These are phyloP conservation scores for Dactylellina drechsleri DNA, from an alignment of 2,329 filamentous ascomycete genomes.

Conservation along the genomic window DNA sequence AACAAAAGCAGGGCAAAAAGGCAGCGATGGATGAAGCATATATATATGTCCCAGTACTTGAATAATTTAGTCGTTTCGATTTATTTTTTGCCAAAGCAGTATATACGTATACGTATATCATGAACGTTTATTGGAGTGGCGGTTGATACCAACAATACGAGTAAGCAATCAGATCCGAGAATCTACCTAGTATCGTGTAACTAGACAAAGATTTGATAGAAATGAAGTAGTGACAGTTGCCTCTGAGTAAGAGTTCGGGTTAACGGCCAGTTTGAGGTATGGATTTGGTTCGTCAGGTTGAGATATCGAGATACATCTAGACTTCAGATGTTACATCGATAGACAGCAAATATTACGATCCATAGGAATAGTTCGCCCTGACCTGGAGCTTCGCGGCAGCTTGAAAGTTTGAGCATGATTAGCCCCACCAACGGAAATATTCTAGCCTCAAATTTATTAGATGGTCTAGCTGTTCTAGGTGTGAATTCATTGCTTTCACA, in stretches of 20 bases:
- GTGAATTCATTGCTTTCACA: too few relatives aligned
- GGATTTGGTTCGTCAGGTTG: neutral
- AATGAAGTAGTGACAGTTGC: neutral
- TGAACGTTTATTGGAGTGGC: neutral
- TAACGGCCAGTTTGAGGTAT: neutral
- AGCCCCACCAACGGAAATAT: too few relatives aligned
- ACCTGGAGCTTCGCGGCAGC: neutral
- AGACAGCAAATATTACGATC: constrained; percentile 39
- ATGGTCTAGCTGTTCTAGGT: too few relatives aligned
- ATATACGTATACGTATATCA: too few relatives aligned
- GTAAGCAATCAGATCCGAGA: neutral
- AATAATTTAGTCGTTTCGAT: too few relatives aligned
- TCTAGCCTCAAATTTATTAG: too few relatives aligned
- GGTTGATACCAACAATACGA: neutral
- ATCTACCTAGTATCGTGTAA: neutral
- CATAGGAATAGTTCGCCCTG: constrained; percentile 23
- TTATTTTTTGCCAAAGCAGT: too few relatives aligned
- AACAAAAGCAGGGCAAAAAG: too few relatives aligned
- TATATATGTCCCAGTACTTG: too few relatives aligned
- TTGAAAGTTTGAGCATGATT: neutral
- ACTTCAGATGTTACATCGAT: constrained; percentile 12
- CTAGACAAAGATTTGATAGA: neutral
- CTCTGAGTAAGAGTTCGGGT: constrained; percentile 1
- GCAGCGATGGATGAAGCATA: too few relatives aligned
- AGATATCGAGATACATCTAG: too few relatives aligned